Percentiles rank a stretch among this genome's conserved stretches.
phyloP scores from a whole-genome alignment of 768 basidiomycete species.

The Trametes maxima region DNA sequence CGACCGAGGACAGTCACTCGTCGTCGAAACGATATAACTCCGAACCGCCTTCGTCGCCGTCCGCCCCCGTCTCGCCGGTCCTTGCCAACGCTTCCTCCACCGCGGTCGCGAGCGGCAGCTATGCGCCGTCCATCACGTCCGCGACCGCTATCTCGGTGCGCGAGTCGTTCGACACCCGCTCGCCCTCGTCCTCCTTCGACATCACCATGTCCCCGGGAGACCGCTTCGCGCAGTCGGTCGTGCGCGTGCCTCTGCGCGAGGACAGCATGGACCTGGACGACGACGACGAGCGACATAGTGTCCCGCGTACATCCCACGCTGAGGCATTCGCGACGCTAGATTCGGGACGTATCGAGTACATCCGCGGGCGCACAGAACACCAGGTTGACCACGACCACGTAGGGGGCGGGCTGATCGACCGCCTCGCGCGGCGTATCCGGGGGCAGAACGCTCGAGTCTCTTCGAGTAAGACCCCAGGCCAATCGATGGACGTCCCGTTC shows the following conservation, averaged over 20 bases:
- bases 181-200: constrained; percentile 17
- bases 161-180: constrained; percentile 14
- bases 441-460: constrained; percentile 20
- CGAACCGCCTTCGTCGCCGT: constrained; percentile 9
- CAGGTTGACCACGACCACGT: constrained; percentile 25
- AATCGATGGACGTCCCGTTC: constrained; percentile 15
- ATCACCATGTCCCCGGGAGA: constrained; percentile 6
- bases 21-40: constrained; percentile 15
- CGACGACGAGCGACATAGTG: constrained; percentile 28
- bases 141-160: constrained; percentile 5
- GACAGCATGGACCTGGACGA: constrained; percentile 24
- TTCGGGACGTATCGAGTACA: constrained; percentile 32
- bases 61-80: constrained; percentile 23
- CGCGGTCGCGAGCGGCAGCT: constrained; percentile 8
- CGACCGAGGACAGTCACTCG: constrained; percentile 19
- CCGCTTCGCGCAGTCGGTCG: constrained; percentile 10
- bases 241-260: constrained; percentile 6
- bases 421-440: constrained; percentile 25
- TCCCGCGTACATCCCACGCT: constrained; percentile 37
- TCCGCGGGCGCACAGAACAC: constrained; percentile 25
- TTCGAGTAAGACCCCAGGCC: constrained; percentile 22
- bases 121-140: constrained; percentile 20
- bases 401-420: constrained; percentile 21
- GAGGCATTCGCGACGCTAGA: constrained; percentile 41
- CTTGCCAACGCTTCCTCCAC: constrained; percentile 15